Evolutionary conservation across 2,329 filamentous ascomycete species (phyloP).

Genomic region (Venturia asperata): DNA sequence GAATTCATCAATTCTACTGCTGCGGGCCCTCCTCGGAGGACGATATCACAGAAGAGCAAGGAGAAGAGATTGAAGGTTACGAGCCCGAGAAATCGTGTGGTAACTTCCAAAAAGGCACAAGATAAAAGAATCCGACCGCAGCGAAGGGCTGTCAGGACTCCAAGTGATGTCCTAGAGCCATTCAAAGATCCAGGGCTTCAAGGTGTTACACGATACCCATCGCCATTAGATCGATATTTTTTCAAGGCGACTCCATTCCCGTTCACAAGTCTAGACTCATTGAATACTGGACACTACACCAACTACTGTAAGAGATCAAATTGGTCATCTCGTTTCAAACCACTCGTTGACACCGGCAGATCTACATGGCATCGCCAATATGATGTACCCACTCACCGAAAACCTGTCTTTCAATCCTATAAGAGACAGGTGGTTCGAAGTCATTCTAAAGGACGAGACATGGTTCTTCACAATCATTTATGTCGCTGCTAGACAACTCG

Average conservation of each 20-base stretch:
- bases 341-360: not conserved
- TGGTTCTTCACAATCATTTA: constrained; percentile 15
- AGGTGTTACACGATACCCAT: not conserved
- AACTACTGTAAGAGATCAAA: not conserved
- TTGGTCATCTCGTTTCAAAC: not conserved
- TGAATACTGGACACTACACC: constrained; percentile 10
- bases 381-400: not conserved
- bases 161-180: not conserved
- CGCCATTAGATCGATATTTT: constrained; percentile 6
- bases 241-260: not conserved
- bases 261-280: not conserved
- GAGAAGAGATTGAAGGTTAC: not conserved
- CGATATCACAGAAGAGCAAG: not conserved
- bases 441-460: constrained; percentile 6
- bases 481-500: constrained; percentile 9
- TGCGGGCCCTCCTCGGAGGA: not conserved
- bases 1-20: constrained; percentile 5
- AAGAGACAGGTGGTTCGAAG: constrained; percentile 12
- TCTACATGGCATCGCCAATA: constrained; percentile 13
- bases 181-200: not conserved
- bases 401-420: constrained; percentile 8
- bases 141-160: not conserved
- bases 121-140: not conserved
- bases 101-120: not conserved
- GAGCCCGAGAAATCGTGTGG: not conserved